These are phyloP conservation scores for Diaporthe citrichinensis DNA, from an alignment of 2,329 filamentous ascomycete species.

Conservation along the genomic window DNA sequence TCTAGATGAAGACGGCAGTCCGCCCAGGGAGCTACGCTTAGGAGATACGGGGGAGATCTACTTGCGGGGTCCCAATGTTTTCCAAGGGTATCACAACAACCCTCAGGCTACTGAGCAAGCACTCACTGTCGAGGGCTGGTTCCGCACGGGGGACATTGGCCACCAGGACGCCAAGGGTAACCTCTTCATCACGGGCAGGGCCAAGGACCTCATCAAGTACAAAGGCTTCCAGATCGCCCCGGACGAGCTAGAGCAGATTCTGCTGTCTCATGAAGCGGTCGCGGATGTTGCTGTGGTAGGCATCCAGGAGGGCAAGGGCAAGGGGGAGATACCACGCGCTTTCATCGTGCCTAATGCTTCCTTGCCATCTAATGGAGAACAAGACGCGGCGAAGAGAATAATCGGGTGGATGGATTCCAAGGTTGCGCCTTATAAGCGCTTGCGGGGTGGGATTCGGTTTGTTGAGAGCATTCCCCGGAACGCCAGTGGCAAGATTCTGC, in stretches of 20 bases:
- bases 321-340: not conserved
- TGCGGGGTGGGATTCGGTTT: not conserved
- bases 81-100: too few relatives aligned
- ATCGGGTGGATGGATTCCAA: not conserved
- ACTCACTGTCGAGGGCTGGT: too few relatives aligned
- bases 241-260: not conserved
- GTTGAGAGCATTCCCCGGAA: not conserved
- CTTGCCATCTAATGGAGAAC: not conserved
- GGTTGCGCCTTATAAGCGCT: not conserved
- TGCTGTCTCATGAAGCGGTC: not conserved
- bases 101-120: too few relatives aligned
- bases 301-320: not conserved
- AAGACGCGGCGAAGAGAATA: not conserved
- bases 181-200: not conserved
- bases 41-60: too few relatives aligned
- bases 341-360: not conserved
- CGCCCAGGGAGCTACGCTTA: too few relatives aligned
- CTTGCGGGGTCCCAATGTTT: too few relatives aligned
- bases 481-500: too few relatives aligned
- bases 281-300: not conserved
- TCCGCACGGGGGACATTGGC: not conserved
- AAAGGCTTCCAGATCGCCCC: not conserved
- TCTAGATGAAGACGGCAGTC: too few relatives aligned
- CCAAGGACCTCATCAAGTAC: not conserved
- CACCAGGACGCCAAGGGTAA: not conserved